Base-by-base conservation (phyloP, 2,329 filamentous ascomycete genomes). In the Fusarium sp. region DNA sequence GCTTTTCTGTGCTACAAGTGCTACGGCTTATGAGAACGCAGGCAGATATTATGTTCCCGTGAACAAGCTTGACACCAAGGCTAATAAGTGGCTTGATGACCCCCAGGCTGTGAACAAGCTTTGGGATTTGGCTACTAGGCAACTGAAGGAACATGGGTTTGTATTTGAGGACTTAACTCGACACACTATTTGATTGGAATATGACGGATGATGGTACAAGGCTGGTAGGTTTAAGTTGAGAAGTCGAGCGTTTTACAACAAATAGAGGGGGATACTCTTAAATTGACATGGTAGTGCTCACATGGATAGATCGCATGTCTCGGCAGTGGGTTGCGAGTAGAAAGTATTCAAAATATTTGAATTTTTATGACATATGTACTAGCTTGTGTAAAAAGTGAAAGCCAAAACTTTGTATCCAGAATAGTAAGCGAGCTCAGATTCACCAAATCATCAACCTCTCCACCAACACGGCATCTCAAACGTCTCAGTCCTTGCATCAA, bases 71-170 rank as follows among this genome's bases (percentile, higher is more conserved):
- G 63, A 69, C 5, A 26, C 49, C 5, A 50, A 43, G n/a, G 63
- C 67, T 2, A 62, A 73, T 13, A 68, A 61, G 35, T 74, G 72
- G 66, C 24, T 74, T 10, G 48, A 72, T 11, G 70, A 74, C 12
- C 29, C 24, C 10, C 61, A 67, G 24, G 57, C 63, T 9, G 66
- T 69, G 1, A 23, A 62, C 12, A 69, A 50, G 26, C 18, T 69
- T 11, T 69, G 66, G 66, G 50, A 44, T 18, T 16, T 69, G 29
- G 66, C 56, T 7, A 44, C n/a, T 3, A 53, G 26, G 2, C 66
- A 67, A 6, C 35, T 66, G 1, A 63, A 46, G n/a, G 48, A 53
- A 2, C 61, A 66, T 21, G 66, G 62, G 0, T 69, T 69, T 10
- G 11, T 20, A 2, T 44, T 69, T 24, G 44, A 66, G 11, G 37